These are phyloP conservation scores for Buxus sempervirens DNA, from an alignment of 164 flowering plant genomes.

Conservation along the genomic window DNA sequence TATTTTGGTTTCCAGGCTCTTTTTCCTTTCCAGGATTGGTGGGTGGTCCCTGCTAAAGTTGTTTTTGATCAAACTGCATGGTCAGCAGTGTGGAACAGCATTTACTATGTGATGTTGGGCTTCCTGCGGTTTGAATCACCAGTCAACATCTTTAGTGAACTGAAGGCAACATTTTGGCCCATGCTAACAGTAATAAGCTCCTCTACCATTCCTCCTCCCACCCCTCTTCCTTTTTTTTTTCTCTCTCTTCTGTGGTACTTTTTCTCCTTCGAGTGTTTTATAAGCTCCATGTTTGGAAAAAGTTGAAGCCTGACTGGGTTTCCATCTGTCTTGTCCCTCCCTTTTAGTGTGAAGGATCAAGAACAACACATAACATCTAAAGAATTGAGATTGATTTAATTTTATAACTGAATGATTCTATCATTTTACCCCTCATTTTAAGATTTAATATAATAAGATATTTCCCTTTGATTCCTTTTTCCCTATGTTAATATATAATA, in stretches of 20 bases:
- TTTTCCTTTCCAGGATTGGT: conserved; percentile 88
- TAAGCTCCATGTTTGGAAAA: neutral
- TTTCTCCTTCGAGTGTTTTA: neutral
- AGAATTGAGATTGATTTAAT: neutral
- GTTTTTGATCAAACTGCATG: conserved; percentile 87
- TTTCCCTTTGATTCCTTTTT: too few relatives aligned
- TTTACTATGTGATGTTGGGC: conserved; percentile 67
- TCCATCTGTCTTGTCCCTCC: neutral
- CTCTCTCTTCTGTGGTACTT: too few relatives aligned
- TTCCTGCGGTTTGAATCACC: conserved; percentile 74
- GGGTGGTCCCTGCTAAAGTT: conserved; percentile 95
- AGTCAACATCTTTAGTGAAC: conserved; percentile 43
- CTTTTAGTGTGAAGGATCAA: too few relatives aligned
- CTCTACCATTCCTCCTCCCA: neutral
- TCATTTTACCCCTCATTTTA: neutral
- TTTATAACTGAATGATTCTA: conserved; percentile 3
- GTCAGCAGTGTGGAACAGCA: conserved; percentile 91
- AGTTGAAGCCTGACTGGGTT: neutral
- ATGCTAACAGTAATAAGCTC: conserved; percentile 73
- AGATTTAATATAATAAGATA: conserved; percentile 1
- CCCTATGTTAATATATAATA: too few relatives aligned
- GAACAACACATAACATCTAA: too few relatives aligned
- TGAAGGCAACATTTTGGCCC: conserved; percentile 76
- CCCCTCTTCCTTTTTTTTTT: neutral
- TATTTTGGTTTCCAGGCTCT: conserved; percentile 48